These are phyloP conservation scores for Gnetum montanum DNA, from an alignment of 75 land plant species.

Conservation along the genomic window DNA sequence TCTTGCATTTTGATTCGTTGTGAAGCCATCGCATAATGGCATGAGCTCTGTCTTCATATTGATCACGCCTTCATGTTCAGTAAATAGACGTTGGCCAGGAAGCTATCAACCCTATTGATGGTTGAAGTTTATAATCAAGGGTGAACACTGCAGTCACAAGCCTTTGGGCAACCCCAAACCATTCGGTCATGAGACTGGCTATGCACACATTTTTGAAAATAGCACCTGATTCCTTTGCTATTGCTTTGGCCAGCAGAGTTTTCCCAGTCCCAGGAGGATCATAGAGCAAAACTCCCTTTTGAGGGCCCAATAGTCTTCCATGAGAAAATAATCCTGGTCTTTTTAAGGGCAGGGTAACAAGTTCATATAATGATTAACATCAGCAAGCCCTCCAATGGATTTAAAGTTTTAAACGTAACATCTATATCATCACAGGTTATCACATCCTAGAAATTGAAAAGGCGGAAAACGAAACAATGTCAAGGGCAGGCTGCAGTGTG, in stretches of 20 bases:
- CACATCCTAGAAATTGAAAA: constrained; percentile 56
- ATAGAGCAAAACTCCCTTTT: neutral
- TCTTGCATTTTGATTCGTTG: constrained; percentile 43
- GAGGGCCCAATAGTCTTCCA: constrained; percentile 64
- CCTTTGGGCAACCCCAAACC: constrained; percentile 38
- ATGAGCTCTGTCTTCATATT: neutral
- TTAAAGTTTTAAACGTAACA: neutral
- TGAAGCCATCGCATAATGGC: neutral
- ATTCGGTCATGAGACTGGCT: constrained; percentile 27
- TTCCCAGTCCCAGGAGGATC: neutral
- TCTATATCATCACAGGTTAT: neutral
- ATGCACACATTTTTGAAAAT: constrained; percentile 6
- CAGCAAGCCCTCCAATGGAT: neutral
- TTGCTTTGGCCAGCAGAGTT: neutral
- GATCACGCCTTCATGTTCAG: neutral
- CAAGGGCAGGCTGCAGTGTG: constrained; percentile 46
- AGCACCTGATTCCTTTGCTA: neutral
- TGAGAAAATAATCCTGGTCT: constrained; percentile 78
- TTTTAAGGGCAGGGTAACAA: constrained; percentile 80
- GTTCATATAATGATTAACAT: constrained; percentile 4
- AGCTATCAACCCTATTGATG: constrained; percentile 35
- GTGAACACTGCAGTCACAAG: constrained; percentile 33
- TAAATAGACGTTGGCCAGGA: constrained; percentile 13
- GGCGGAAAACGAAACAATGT: constrained; percentile 60
- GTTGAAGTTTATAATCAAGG: constrained; percentile 27